Evolutionary conservation across 805 yeast genomes (phyloP).

Genomic region (Priceomyces medius): DNA sequence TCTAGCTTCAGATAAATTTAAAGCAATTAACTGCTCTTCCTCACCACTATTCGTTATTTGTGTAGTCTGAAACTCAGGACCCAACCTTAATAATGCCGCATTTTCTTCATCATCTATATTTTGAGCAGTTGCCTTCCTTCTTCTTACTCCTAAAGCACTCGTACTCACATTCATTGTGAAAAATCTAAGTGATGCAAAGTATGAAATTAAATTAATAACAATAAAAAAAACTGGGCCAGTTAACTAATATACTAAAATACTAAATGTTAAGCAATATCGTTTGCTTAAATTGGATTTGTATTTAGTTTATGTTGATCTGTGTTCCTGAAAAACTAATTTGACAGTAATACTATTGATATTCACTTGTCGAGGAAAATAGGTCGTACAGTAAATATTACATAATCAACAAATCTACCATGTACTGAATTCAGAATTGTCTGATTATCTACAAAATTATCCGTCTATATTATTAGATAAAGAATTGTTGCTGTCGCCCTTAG

Average conservation of each 20-base stretch:
- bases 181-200: background rate
- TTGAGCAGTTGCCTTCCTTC: slow-evolving; percentile 59
- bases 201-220: background rate
- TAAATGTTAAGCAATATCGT: too few relatives aligned
- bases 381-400: background rate
- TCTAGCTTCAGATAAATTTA: slow-evolving; percentile 88
- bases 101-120: slow-evolving; percentile 87
- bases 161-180: slow-evolving; percentile 78
- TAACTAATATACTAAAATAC: background rate
- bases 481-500: background rate
- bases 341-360: too few relatives aligned
- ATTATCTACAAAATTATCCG: background rate
- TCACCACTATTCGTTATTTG: slow-evolving; percentile 83
- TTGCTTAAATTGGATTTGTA: background rate
- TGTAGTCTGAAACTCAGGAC: slow-evolving; percentile 85
- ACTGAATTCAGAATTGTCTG: background rate
- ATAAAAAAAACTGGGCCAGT: background rate
- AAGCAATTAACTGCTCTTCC: slow-evolving; percentile 72
- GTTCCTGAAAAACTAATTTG: too few relatives aligned
- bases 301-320: background rate
- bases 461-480: background rate
- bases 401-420: background rate
- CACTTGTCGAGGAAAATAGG: slow-evolving; percentile 1
- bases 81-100: slow-evolving; percentile 81
- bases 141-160: slow-evolving; percentile 80